Base-by-base conservation (phyloP, 495 filamentous ascomycete genomes). In the Elasticomyces elasticus region DNA sequence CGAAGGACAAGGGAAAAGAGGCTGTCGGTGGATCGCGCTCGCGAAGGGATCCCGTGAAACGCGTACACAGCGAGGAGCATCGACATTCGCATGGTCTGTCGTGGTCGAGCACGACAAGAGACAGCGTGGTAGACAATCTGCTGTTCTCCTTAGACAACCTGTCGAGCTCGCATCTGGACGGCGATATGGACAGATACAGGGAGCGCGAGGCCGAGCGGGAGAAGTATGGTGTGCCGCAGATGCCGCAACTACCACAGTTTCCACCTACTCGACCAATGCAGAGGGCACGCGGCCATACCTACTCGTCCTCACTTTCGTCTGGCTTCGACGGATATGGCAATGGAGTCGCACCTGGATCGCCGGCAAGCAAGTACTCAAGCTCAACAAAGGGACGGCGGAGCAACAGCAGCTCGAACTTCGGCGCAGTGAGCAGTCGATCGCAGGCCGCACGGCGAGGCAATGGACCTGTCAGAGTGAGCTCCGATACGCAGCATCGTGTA, bases 111-210 rank as follows among this genome's bases (percentile, higher is more conserved):
- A 61, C 58, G 12, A 62, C 60, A 24, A 27, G 61, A 48, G 57
- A 60, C 28, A 56, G 51, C 22, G 54, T 65, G 37, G 60, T 65
- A 35, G 86, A 90, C 67, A 90, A 94, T 63, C 88, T 96, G 81
- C 78, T 96, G 12, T 76, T 89, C 27, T 94, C 90, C 17, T 79
- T 96, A 54, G 88, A 94, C 68, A 49, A 45, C 84, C 87, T 71
- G 79, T 88, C 64, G 78, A 76, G 11, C 71, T 78, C 53, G 75
- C 78, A 5, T 76, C 76, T 54, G 66, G 59, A n/a, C 43, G 72
- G 67, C 22, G 68, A 69, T 19, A 70, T 73, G 69, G 73, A 53
- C 64, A 67, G 27, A 63, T 25, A 27, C 23, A 7, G 45, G 2
- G 58, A 57, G 22, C 15, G 22, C 41, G 48, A 48, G 7, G 44